Conservation (phyloP, 805 yeast species). For the Hagleromyces aurorensis region DNA sequence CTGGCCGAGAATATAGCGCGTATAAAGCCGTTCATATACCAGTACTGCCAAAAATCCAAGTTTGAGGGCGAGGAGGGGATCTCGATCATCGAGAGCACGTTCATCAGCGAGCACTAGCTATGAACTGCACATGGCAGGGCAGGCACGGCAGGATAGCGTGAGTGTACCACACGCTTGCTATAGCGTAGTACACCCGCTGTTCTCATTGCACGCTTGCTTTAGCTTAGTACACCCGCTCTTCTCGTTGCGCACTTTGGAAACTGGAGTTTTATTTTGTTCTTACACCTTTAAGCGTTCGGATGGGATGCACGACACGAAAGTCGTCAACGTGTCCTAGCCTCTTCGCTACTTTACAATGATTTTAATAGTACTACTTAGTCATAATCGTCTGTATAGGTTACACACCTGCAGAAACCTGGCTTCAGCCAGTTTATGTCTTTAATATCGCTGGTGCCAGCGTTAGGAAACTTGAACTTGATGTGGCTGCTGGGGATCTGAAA, state of each 20-base stretch:
- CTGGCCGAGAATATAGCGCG: conserved; percentile 78
- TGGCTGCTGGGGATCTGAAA: conserved; percentile 6
- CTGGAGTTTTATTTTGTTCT: too few species aligned
- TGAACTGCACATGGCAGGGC: too few species aligned
- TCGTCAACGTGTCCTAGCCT: too few species aligned
- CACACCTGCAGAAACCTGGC: conserved; percentile 12
- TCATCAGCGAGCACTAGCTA: conserved; percentile 35
- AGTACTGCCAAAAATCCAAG: conserved; percentile 56
- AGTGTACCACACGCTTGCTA: too few species aligned
- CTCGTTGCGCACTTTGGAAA: background rate
- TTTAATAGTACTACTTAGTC: conserved; percentile 1
- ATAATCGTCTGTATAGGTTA: background rate
- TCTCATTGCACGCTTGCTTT: background rate
- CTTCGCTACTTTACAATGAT: too few species aligned
- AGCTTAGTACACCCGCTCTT: background rate
- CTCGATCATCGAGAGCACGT: conserved; percentile 71
- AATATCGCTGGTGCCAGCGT: conserved; percentile 6
- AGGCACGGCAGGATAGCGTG: too few species aligned
- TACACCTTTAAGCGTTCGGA: too few species aligned
- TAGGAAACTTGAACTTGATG: conserved; percentile 9
- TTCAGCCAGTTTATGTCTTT: conserved; percentile 6
- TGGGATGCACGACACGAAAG: too few species aligned
- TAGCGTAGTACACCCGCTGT: background rate
- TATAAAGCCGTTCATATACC: conserved; percentile 77
- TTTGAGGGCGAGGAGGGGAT: conserved; percentile 53